phyloP scores from a whole-genome alignment of 2,329 filamentous ascomycete species.

The Neophaeococcomyces mojaviensis region DNA sequence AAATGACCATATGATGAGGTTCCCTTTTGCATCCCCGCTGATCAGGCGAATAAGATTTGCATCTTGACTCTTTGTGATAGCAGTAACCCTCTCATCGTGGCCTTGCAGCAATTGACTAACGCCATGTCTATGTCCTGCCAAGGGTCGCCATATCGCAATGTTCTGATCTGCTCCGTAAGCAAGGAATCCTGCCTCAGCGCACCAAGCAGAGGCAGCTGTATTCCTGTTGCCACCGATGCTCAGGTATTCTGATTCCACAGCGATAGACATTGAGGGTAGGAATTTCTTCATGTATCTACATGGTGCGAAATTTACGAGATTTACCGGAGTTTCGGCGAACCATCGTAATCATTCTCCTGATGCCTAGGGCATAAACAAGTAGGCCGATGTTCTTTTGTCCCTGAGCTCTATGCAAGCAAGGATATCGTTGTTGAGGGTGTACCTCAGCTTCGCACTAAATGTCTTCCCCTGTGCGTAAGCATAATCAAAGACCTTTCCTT shows the following conservation, averaged over 20 bases:
- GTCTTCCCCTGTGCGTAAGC: no score
- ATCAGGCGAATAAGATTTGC: constrained; percentile 52
- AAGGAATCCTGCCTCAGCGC: constrained; percentile 57
- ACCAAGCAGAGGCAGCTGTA: constrained; percentile 85
- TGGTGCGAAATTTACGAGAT: not conserved
- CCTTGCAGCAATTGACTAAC: constrained; percentile 62
- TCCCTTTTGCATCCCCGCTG: constrained; percentile 74
- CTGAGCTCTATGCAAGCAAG: no score
- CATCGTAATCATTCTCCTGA: no score
- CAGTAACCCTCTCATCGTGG: constrained; percentile 74
- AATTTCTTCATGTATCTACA: not conserved
- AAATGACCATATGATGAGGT: constrained; percentile 56
- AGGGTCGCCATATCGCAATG: constrained; percentile 74
- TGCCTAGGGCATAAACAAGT: no score
- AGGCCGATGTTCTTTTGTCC: no score
- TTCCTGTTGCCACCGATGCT: constrained; percentile 85
- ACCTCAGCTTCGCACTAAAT: no score
- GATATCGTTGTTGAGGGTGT: no score
- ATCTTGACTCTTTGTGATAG: constrained; percentile 55
- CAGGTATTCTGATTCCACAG: constrained; percentile 45
- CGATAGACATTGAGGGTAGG: constrained; percentile 1
- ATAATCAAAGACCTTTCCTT: no score
- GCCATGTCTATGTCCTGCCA: constrained; percentile 45
- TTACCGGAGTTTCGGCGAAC: no score
- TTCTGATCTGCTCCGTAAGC: constrained; percentile 87